Conservation (phyloP, 306 rosid genomes). For the Arachis stenosperma region DNA sequence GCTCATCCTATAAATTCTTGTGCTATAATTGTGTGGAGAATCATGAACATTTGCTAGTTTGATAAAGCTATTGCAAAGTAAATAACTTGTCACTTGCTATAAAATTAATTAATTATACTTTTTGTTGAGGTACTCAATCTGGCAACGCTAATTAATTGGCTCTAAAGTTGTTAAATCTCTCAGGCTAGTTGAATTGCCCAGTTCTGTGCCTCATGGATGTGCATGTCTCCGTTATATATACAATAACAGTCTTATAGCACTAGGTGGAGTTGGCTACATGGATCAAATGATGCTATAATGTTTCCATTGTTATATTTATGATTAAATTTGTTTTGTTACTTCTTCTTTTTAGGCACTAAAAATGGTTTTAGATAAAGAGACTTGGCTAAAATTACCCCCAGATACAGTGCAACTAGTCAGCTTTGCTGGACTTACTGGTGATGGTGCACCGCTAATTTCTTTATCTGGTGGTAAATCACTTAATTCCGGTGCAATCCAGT, state of each 20-base stretch:
- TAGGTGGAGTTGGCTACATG: no score
- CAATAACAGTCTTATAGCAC: no score
- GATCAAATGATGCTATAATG: no score
- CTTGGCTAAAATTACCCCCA: slow-evolving; percentile 77
- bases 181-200: slow-evolving; percentile 30
- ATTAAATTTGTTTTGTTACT: slow-evolving; percentile 28
- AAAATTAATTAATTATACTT: slow-evolving; percentile 4
- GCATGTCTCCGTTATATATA: neutral
- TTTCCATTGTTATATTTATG: neutral
- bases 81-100: slow-evolving; percentile 11
- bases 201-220: slow-evolving; percentile 27
- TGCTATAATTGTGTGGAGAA: slow-evolving; percentile 30
- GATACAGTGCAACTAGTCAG: slow-evolving; percentile 81
- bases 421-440: slow-evolving; percentile 98
- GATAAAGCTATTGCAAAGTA: slow-evolving; percentile 29
- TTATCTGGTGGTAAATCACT: slow-evolving; percentile 56
- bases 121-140: slow-evolving; percentile 9
- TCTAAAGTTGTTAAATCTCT: slow-evolving; percentile 28
- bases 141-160: slow-evolving; percentile 28
- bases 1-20: neutral
- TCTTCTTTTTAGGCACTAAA: slow-evolving; percentile 74
- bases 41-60: slow-evolving; percentile 24
- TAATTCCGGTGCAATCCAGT: slow-evolving; percentile 48
- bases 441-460: slow-evolving; percentile 88
- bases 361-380: slow-evolving; percentile 96